Conservation (phyloP, 208 protist genomes). For the Acanthamoeba royreba region DNA sequence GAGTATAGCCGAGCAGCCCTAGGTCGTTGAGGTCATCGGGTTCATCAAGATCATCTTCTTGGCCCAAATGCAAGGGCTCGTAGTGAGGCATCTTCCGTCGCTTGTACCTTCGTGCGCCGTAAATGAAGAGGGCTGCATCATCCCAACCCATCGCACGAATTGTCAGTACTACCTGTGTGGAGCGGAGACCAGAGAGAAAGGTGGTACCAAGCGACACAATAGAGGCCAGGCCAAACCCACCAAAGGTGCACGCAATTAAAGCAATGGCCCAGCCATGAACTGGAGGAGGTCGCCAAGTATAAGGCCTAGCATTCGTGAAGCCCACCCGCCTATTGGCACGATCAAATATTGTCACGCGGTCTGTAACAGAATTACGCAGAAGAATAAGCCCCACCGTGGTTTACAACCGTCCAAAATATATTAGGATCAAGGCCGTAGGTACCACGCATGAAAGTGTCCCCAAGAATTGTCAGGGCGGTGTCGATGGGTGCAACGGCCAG, state of each 20-base stretch:
- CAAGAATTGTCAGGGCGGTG: neutral
- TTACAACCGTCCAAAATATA: neutral
- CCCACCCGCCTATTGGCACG: neutral
- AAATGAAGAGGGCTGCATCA: neutral
- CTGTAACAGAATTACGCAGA: neutral
- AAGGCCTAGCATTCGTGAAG: neutral
- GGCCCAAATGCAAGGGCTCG: neutral
- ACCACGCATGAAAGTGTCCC: conserved; percentile 36
- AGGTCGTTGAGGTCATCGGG: neutral
- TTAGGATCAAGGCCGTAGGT: neutral
- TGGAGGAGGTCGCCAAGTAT: neutral
- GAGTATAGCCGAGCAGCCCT: neutral
- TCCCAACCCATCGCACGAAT: neutral
- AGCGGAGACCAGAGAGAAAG: neutral
- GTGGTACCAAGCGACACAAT: neutral
- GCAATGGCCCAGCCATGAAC: neutral
- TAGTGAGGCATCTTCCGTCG: neutral
- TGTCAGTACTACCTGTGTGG: neutral
- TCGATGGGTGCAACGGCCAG: conserved; percentile 18
- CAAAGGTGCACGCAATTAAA: neutral
- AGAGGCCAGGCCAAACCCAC: neutral
- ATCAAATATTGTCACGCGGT: neutral
- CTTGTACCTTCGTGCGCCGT: neutral
- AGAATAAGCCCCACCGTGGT: neutral
- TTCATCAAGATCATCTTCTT: neutral